Percentiles rank a stretch among this genome's conserved stretches.
phyloP scores from a whole-genome alignment of 352 stramenopile genomes.

The Aphanomyces astaci region DNA sequence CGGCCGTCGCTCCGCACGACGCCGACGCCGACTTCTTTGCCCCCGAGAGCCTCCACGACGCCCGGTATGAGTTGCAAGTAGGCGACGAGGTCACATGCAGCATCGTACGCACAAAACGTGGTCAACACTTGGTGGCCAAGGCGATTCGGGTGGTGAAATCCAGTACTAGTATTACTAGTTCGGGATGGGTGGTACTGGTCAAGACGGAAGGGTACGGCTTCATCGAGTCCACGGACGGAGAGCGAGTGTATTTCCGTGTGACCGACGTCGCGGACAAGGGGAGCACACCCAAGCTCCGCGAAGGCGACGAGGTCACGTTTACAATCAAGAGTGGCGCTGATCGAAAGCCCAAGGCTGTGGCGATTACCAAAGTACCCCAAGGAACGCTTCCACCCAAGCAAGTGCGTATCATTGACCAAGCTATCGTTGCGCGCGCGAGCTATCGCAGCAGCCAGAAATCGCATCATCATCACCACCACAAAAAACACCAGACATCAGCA shows the following conservation, averaged over 20 bases:
- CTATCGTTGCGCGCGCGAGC: slow-evolving; percentile 55
- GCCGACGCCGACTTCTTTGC: slow-evolving; percentile 54
- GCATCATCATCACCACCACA: slow-evolving; percentile 33
- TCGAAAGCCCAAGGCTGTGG: slow-evolving; percentile 65
- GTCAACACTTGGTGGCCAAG: slow-evolving; percentile 59
- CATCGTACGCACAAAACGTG: slow-evolving; percentile 53
- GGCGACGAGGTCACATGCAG: slow-evolving; percentile 56
- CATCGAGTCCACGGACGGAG: slow-evolving; percentile 40
- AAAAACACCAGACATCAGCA: slow-evolving; percentile 35
- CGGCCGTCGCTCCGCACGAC: slow-evolving; percentile 27
- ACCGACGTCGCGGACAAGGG: slow-evolving; percentile 58
- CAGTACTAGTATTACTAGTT: slow-evolving; percentile 26
- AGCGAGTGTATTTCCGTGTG: slow-evolving; percentile 68
- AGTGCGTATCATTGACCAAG: slow-evolving; percentile 31
- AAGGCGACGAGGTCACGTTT: slow-evolving; percentile 65
- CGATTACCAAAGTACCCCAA: slow-evolving; percentile 40
- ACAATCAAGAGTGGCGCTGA: slow-evolving; percentile 41
- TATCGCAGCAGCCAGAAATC: slow-evolving; percentile 39
- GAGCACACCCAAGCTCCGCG: slow-evolving; percentile 49
- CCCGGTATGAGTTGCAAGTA: slow-evolving; percentile 55
- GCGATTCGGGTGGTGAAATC: slow-evolving; percentile 45
- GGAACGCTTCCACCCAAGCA: slow-evolving; percentile 54
- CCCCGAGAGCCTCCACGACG: slow-evolving; percentile 48
- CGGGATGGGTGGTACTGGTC: slow-evolving; percentile 57
- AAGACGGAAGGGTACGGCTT: slow-evolving; percentile 73